Evolutionary conservation across 2,329 filamentous ascomycete genomes (phyloP), one percentile per base, ranked within the genome.

Genomic region (Herpotrichia juniperi): DNA sequence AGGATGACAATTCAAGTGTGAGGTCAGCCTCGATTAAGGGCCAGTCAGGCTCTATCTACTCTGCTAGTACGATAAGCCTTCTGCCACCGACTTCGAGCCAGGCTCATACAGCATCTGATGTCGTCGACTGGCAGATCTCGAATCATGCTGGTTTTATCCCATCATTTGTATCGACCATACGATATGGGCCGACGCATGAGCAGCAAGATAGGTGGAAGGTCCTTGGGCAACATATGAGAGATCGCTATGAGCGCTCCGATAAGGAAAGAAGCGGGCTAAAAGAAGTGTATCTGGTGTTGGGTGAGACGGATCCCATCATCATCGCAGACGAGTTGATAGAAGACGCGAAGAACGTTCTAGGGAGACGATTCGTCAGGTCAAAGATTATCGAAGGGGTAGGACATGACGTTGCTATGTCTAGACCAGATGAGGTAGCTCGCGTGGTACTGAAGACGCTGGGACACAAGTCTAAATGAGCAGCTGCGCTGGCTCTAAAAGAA

Each of bases 121-220:
- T 88, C 0, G 85, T 91, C 43, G 73, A 77, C 40, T 92, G 89
- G 87, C 90, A 93, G 72, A 74, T 91, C 17, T 75, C 79, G 30
- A 66, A 82, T 24, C 88, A 93, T 67, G 64, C 70, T 1, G 90
- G 88, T 0, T 93, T 91, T 63, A 77, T 91, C 4, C 77, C 79
- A 2, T 83, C 89, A 0, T 92, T 92, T 63, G 81, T 91, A 63
- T 89, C 85, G 51, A 86, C 83, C 25, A 87, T 93, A 59, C 81
- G 86, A 17, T 75, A 88, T 63, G 87, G 86, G 1, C 90, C 90
- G 0, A 85, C 93, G 19, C 84, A 87, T 55, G 80, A 81, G 11
- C 82, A 88, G 57, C 80, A 85, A 49, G 77, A 79, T 31, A 78
- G 84, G 35, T 93, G 89, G 89, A 67, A 68, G 21, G 72, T 77